Evolutionary conservation across 2,329 filamentous ascomycete species (phyloP), one percentile per base, ranked within the genome.

Genomic region (Alternaria solani): DNA sequence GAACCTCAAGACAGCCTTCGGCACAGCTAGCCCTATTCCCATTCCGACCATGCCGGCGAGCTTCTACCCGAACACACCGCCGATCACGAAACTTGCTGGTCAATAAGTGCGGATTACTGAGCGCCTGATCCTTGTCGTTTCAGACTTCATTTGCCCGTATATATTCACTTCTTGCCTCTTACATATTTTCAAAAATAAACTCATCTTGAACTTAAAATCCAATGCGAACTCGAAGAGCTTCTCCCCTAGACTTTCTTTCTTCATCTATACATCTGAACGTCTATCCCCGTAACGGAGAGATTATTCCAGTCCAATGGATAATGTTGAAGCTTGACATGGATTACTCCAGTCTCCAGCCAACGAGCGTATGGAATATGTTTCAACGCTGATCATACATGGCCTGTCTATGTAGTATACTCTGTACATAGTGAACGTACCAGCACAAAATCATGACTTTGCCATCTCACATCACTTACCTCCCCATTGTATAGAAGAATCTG

Each of bases 1-100:
- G 14, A 61, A 76, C 49, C 52, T 77, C n/a, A 64, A 70, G 63
- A 68, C 65, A 3, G 68, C 66, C 5, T 75, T 73, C 48, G 73
- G 73, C 5, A 75, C 66, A 8, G 67, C 75, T 7, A 71, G 66
- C 30, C 75, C 69, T 52, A 81, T 81, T 49, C 79, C 80, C 1
- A 79, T 81, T 52, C 81, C 81, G 2, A 75, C 78, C 1, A 75
- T 80, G 39, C 80, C 79, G 3, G 69, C 77, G 0, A 77, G 68
- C 38, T 82, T 79, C 65, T 82, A 75, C 65, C 81, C 80, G 0
- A 74, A 74, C 11, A 69, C 65, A 9, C 64, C 69, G 20, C 79
- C 78, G 2, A 65, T 76, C 38, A 80, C 66, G 25, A 68, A 66
- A 51, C 57, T 75, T 28, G 71, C 73, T 26, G 71, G 70, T 4